Evolutionary conservation across 306 rosid genomes (phyloP).

Genomic region (Parietaria judaica): DNA sequence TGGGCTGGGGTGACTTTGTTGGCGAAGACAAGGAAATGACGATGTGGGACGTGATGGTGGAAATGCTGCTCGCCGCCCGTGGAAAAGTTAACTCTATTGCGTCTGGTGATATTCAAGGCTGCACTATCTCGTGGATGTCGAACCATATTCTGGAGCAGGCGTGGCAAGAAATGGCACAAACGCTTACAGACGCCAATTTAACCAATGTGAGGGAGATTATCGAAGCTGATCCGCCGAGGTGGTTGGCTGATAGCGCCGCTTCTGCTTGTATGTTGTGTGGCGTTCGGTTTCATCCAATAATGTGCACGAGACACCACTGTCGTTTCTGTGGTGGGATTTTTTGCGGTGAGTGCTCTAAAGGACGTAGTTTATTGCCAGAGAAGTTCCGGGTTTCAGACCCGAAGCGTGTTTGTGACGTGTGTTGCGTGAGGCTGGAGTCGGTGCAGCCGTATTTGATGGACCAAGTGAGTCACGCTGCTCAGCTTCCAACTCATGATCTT

Average conservation of each 20-base stretch:
- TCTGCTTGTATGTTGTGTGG: constrained; percentile 91
- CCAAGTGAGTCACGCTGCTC: constrained; percentile 89
- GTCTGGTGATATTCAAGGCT: constrained; percentile 43
- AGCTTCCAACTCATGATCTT: constrained; percentile 77
- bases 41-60: constrained; percentile 93
- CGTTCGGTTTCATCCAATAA: constrained; percentile 84
- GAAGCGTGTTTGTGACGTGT: constrained; percentile 88
- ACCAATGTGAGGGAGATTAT: constrained; percentile 59
- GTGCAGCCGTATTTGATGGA: constrained; percentile 84
- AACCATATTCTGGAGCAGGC: constrained; percentile 74
- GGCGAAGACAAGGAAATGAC: constrained; percentile 84
- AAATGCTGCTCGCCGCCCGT: constrained; percentile 77
- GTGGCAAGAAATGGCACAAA: constrained; percentile 87
- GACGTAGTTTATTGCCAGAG: constrained; percentile 75
- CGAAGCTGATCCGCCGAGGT: constrained; percentile 84
- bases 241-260: constrained; percentile 94
- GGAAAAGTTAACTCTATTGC: constrained; percentile 69
- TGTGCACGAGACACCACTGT: constrained; percentile 93
- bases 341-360: constrained; percentile 86
- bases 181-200: constrained; percentile 69
- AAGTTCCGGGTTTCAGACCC: constrained; percentile 77
- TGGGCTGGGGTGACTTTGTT: constrained; percentile 66
- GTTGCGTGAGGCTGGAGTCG: constrained; percentile 82
- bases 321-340: constrained; percentile 97
- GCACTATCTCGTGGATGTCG: constrained; percentile 53